Base-by-base conservation (phyloP, 441 rosid species). In the Croton laevigatus region DNA sequence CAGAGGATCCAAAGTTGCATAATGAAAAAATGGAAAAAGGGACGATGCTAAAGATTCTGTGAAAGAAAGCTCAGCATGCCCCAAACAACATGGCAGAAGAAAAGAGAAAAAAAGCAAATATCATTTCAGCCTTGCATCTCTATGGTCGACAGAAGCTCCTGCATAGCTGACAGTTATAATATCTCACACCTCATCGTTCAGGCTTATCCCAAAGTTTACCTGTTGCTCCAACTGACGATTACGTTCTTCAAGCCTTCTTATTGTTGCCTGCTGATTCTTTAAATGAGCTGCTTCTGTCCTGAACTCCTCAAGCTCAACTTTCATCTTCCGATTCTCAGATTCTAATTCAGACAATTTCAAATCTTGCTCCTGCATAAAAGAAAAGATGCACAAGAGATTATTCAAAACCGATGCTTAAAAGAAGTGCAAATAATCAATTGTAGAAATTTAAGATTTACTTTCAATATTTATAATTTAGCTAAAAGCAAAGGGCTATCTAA, bases 241-340 rank as follows among this genome's bases (percentile, higher is more conserved):
- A 73, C 96, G 93, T 72, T 95, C 99, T 78, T 95, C 99, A 62
- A 96, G 91, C 69, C 97, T 90, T 85, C 99, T 93, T 84, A 96
- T 93, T 62, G 98, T 96, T 34, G 98, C 96, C 76, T 91, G 99
- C 75, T 96, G 98, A 84, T 93, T 95, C 88, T 95, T 95, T 62
- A 95, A 82, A 77, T 91, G 99, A 77, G 96, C 83, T 54, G 99
- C 97, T 85, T 95, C 99, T 7, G 94, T 83, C 80, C 99, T 84
- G 83, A 76, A 95, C 76, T 95, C 98, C 81, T 95, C 99, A 74
- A 95, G 93, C 84, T 95, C 98, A 74, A 93, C 85, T 85, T 91
- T 95, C 97, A 93, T 93, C 84, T 93, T 95, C 65, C 99, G 84
- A 79, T 89, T 95, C 79, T 91, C 99, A 55, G 97, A 84, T 79